Base-by-base conservation (phyloP, 2,329 filamentous ascomycete genomes). In the Exophiala lecanii-corni region DNA sequence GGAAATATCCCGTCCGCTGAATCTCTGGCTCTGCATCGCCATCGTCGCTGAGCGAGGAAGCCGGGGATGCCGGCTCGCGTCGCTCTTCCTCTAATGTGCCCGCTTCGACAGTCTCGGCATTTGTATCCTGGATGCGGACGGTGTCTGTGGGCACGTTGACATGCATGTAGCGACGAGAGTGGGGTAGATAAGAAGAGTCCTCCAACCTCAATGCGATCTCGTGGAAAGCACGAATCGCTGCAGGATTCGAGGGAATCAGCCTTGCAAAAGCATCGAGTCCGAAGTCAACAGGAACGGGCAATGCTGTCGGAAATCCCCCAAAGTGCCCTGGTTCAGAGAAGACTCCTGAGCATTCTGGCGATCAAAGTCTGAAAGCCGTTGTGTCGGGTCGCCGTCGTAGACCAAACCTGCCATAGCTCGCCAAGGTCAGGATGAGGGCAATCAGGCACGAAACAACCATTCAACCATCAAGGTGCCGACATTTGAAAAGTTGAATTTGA, bases 101-200 rank as follows among this genome's bases (percentile, higher is more conserved):
- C 23, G 6, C 7, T 7, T 26, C 23, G 6, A 26, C 12, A 6
- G 6, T 6, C 12, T 6, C 7, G 23, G 7, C 12, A 7, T 26
- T 12, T 26, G 12, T 6, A 26, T 6, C 23, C 6, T 7, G 7
- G 6, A 12, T 6, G 12, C 23, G 23, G 7, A 12, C 6, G 12
- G 23, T 6, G 12, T 7, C 7, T 26, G 23, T 6, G 7, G 23
- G 23, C 12, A 7, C 23, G 12, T 26, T 12, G 9, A 36, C 10
- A 36, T 36, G 34, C 9, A 36, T 20, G 19, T 5, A 36, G 9
- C 9, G 7, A 20, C 34, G 34, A 21, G 34, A 15, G 34, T 36
- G 34, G 9, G 34, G 18, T 9, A 17, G 13, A 15, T 19, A 36
- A 5, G 10, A 9, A 9, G 34, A 9, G 13, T 36, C 34, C 6